Percentiles rank a stretch among this genome's conserved stretches.
These are phyloP conservation scores for Thelephora terrestris DNA, from an alignment of 1,284 basidiomycete genomes.

Conservation along the genomic window DNA sequence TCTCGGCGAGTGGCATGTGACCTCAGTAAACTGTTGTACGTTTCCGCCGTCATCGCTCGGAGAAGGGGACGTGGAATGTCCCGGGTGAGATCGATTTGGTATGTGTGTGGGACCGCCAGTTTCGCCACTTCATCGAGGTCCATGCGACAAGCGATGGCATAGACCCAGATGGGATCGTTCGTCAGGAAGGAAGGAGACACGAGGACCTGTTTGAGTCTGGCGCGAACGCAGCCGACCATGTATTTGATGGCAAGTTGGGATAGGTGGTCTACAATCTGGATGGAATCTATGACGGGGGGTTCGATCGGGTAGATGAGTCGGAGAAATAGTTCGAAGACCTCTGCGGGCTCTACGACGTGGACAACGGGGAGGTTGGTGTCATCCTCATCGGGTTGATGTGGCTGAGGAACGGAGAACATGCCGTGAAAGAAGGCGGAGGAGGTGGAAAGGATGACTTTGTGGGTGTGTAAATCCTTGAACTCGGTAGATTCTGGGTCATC, in stretches of 20 bases:
- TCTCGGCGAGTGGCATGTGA: constrained; percentile 28
- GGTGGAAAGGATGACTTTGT: constrained; percentile 46
- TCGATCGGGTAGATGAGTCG: constrained; percentile 17
- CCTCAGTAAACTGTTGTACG: constrained; percentile 52
- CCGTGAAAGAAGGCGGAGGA: constrained; percentile 59
- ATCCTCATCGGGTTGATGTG: neutral
- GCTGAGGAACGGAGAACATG: constrained; percentile 60
- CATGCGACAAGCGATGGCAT: constrained; percentile 24
- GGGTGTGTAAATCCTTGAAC: constrained; percentile 41
- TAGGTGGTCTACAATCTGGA: neutral
- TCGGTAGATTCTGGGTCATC: constrained; percentile 20
- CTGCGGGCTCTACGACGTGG: constrained; percentile 41
- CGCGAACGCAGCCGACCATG: neutral
- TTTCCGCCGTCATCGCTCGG: constrained; percentile 49
- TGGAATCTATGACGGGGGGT: neutral
- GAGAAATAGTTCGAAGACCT: constrained; percentile 15
- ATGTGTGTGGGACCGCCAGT: constrained; percentile 30
- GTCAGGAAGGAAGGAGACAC: constrained; percentile 29
- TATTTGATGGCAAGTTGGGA: neutral
- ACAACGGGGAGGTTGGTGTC: constrained; percentile 29
- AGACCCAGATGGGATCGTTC: constrained; percentile 23
- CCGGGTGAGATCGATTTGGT: constrained; percentile 36
- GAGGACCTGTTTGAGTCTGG: constrained; percentile 24
- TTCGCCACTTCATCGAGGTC: constrained; percentile 13
- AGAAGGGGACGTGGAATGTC: constrained; percentile 40